Conservation (phyloP, 495 filamentous ascomycete species). For the Aspergillus nanangensis region DNA sequence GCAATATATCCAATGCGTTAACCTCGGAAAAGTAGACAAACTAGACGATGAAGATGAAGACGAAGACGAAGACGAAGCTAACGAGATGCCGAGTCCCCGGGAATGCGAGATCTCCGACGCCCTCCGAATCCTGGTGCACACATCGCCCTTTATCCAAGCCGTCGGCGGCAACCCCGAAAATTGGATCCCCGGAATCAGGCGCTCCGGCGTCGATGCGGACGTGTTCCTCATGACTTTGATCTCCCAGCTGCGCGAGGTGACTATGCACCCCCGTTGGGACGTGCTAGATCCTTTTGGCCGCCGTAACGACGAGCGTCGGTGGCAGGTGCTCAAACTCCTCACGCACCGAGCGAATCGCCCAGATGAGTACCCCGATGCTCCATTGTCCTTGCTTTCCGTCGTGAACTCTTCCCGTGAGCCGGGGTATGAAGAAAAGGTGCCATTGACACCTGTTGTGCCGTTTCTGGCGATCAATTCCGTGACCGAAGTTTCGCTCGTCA, state of each 20-base stretch:
- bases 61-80: background rate
- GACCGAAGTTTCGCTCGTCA: background rate
- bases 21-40: background rate
- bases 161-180: background rate
- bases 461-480: conserved; percentile 6
- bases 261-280: conserved; percentile 7
- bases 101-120: background rate
- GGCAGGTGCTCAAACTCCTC: conserved; percentile 4
- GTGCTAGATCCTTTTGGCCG: background rate
- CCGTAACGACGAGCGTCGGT: background rate
- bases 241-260: conserved; percentile 3
- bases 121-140: background rate
- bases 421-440: conserved; percentile 2
- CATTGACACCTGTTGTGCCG: conserved; percentile 1
- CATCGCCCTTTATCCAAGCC: conserved; percentile 4
- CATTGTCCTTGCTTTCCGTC: background rate
- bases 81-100: background rate
- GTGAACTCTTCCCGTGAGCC: background rate
- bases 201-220: conserved; percentile 4
- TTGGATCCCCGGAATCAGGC: conserved; percentile 2
- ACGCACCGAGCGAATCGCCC: conserved; percentile 2
- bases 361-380: conserved; percentile 3
- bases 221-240: conserved; percentile 10
- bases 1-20: conserved; percentile 2
- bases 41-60: conserved; percentile 1